Conservation (phyloP, 2,329 filamentous ascomycete genomes). For the Ophiocordyceps australis region DNA sequence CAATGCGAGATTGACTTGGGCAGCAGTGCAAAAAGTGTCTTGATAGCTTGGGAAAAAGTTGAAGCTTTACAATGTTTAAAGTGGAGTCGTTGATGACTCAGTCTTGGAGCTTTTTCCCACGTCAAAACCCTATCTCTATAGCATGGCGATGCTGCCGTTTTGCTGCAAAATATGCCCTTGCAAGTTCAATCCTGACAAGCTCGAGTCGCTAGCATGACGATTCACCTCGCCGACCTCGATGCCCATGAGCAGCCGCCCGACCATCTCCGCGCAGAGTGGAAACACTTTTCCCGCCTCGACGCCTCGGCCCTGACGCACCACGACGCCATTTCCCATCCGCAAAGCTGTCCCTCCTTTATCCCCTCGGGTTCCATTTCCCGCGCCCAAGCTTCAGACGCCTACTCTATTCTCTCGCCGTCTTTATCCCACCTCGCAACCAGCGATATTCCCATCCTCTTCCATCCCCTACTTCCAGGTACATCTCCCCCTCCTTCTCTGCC, state of each 20-base stretch:
- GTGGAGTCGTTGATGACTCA: no score
- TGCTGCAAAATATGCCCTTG: no score
- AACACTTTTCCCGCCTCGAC: constrained; percentile 48
- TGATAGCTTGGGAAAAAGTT: no score
- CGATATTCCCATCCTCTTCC: constrained; percentile 38
- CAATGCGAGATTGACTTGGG: no score
- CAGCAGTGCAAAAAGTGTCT: no score
- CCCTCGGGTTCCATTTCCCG: constrained; percentile 22
- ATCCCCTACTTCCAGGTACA: constrained; percentile 49
- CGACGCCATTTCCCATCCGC: constrained; percentile 37
- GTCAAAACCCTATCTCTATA: no score
- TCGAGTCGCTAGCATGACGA: no score
- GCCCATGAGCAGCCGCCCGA: constrained; percentile 64
- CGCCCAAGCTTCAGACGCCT: constrained; percentile 22
- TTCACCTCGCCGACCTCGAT: constrained; percentile 42
- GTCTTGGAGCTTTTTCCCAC: no score
- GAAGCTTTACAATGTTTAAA: no score
- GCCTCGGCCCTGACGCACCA: constrained; percentile 29
- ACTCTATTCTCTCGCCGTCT: no score
- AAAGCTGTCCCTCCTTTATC: constrained; percentile 21
- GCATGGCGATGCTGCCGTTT: no score
- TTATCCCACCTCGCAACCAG: constrained; percentile 12
- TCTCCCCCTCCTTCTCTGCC: background rate
- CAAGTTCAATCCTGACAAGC: no score
- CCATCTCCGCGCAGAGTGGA: constrained; percentile 53